Percentiles rank a stretch among this genome's conserved stretches.
Conservation (phyloP, 139 green algal species). For the Volvox reticuliferus region DNA sequence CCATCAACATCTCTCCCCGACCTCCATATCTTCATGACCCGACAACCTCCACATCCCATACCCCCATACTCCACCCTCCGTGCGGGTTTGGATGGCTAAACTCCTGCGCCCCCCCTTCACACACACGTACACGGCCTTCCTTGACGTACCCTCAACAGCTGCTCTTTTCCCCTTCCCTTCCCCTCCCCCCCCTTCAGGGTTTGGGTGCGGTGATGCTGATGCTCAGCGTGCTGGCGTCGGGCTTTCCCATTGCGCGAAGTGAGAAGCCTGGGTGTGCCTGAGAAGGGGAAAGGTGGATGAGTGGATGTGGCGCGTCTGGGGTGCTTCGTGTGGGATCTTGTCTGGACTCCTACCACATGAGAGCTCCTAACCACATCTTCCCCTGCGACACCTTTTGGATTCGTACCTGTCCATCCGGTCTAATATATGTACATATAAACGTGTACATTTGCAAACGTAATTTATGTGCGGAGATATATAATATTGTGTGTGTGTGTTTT, state of each 20-base stretch:
- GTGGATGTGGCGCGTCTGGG: too few relatives aligned
- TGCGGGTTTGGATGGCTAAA: too few relatives aligned
- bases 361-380: too few relatives aligned
- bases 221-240: constrained; percentile 64
- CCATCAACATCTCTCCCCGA: not conserved
- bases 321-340: too few relatives aligned
- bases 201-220: constrained; percentile 58
- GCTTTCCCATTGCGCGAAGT: constrained; percentile 72
- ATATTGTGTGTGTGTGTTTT: not conserved
- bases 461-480: not conserved
- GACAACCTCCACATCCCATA: not conserved
- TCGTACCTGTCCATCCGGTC: too few relatives aligned
- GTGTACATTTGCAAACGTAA: too few relatives aligned
- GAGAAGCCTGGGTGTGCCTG: not conserved
- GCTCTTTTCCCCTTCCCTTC: not conserved
- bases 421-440: not conserved
- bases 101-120: not conserved
- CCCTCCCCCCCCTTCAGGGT: constrained; percentile 9
- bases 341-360: too few relatives aligned
- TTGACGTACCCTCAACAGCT: not conserved
- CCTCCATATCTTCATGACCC: not conserved
- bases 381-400: too few relatives aligned
- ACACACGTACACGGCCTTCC: not conserved
- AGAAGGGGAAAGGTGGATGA: too few relatives aligned
- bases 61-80: not conserved